Conservation (phyloP, 2,329 filamentous ascomycete species). For the Claviceps purpurea region DNA sequence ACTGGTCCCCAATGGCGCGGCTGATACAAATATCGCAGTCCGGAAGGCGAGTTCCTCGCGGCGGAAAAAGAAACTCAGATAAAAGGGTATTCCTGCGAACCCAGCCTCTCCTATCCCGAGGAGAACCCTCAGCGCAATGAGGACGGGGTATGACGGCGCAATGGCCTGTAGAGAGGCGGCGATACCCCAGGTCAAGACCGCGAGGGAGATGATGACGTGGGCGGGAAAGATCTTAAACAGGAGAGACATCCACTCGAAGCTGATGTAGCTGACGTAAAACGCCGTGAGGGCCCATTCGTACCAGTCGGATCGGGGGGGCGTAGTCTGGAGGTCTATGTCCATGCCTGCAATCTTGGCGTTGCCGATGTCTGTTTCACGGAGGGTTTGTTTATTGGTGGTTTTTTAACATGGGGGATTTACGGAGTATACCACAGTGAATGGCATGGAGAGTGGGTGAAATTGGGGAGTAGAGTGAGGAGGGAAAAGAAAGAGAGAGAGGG, state of each 20-base stretch:
- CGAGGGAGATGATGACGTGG: conserved; percentile 42
- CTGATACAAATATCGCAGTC: conserved; percentile 78
- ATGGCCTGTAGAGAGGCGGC: conserved; percentile 60
- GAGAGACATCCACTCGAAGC: conserved; percentile 52
- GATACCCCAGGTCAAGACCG: conserved; percentile 69
- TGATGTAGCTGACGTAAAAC: conserved; percentile 51
- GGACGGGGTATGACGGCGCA: conserved; percentile 47
- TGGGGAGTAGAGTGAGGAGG: not conserved
- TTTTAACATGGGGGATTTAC: no score
- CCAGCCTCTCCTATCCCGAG: conserved; percentile 53
- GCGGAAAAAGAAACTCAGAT: conserved; percentile 51
- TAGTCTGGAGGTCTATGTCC: conserved; percentile 44
- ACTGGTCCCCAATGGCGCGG: conserved; percentile 66
- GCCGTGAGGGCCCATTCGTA: conserved; percentile 48
- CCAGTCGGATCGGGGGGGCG: conserved; percentile 29
- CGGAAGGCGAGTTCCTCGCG: conserved; percentile 66
- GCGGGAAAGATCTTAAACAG: conserved; percentile 48
- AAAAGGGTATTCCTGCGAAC: conserved; percentile 50
- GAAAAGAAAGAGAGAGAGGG: not conserved
- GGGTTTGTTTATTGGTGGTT: no score
- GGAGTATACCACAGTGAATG: no score
- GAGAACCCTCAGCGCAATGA: conserved; percentile 41
- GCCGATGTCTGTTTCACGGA: conserved; percentile 36
- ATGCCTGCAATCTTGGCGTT: conserved; percentile 52
- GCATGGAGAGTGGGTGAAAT: not conserved